These are phyloP conservation scores for Symbiodinium natans DNA, from an alignment of 73 alveolate genomes.

Conservation along the genomic window DNA sequence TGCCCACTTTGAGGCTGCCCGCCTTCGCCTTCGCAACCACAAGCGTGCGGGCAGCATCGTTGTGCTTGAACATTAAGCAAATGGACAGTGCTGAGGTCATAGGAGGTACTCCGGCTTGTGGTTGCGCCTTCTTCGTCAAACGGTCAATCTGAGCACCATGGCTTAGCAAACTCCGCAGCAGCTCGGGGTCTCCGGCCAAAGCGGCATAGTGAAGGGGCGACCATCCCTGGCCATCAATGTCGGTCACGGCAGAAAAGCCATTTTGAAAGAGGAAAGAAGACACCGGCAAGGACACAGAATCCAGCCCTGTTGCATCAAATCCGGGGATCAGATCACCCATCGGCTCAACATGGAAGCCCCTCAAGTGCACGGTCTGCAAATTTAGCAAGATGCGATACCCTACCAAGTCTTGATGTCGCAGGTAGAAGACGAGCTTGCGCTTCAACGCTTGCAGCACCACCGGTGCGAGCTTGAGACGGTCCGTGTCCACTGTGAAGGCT, in stretches of 20 bases:
- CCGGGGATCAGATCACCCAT: background rate
- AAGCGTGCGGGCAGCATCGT: background rate
- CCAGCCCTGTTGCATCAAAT: background rate
- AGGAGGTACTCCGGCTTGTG: background rate
- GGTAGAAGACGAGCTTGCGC: background rate
- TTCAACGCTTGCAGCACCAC: background rate
- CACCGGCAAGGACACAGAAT: background rate
- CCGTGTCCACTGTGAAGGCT: background rate
- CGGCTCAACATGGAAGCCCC: background rate
- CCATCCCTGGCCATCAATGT: background rate
- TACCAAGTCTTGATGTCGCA: background rate
- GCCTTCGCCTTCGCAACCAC: background rate
- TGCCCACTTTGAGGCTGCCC: background rate
- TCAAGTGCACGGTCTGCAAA: background rate
- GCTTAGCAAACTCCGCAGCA: background rate
- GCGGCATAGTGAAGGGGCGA: background rate
- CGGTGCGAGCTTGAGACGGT: background rate
- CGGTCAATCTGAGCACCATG: background rate
- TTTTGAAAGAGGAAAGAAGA: background rate
- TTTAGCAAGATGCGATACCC: background rate
- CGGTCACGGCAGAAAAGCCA: background rate
- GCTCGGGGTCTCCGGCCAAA: background rate
- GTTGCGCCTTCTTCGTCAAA: background rate
- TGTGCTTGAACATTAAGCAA: background rate
- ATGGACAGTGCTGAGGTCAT: background rate